Evolutionary conservation across 1,284 basidiomycete genomes (phyloP).

Genomic region (Austroboletus olivaceoglutinosus): DNA sequence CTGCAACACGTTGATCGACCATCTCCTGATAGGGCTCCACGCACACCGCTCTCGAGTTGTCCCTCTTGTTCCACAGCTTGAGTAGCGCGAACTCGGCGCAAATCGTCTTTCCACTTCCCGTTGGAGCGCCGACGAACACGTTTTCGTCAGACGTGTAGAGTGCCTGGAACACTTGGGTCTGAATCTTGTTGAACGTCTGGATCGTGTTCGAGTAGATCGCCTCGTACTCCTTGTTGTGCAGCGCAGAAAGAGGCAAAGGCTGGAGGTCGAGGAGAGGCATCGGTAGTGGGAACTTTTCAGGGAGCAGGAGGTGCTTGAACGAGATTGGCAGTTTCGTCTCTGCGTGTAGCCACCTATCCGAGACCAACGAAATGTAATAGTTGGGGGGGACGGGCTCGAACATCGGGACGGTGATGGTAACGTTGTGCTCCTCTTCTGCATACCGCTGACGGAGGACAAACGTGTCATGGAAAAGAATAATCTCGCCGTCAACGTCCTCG

Average conservation of each 20-base stretch:
- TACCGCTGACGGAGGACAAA: conserved; percentile 92
- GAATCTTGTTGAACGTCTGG: conserved; percentile 95
- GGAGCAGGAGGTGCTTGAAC: conserved; percentile 97
- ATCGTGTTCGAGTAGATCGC: conserved; percentile 78
- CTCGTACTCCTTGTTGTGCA: conserved; percentile 92
- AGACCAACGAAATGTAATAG: conserved; percentile 94
- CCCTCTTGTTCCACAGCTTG: conserved; percentile 88
- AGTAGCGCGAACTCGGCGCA: conserved; percentile 96
- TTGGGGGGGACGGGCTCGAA: conserved; percentile 97
- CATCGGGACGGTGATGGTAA: conserved; percentile 94
- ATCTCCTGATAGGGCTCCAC: conserved; percentile 97
- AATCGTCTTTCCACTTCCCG: conserved; percentile 95
- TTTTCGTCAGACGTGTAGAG: conserved; percentile 96
- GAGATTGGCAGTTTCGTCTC: conserved; percentile 95
- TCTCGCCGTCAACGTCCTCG: conserved; percentile 96
- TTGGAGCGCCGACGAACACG: conserved; percentile 93
- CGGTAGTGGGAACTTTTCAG: conserved; percentile 93
- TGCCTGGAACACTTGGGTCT: conserved; percentile 98
- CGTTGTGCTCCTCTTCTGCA: conserved; percentile 89
- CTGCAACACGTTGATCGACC: conserved; percentile 86
- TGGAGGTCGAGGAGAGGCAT: conserved; percentile 95
- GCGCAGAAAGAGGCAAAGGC: conserved; percentile 82
- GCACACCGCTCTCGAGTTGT: conserved; percentile 87
- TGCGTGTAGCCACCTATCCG: conserved; percentile 94
- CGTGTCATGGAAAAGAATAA: conserved; percentile 91